These are phyloP conservation scores for Ramalina intermedia DNA, from an alignment of 495 filamentous ascomycete species.

Conservation along the genomic window DNA sequence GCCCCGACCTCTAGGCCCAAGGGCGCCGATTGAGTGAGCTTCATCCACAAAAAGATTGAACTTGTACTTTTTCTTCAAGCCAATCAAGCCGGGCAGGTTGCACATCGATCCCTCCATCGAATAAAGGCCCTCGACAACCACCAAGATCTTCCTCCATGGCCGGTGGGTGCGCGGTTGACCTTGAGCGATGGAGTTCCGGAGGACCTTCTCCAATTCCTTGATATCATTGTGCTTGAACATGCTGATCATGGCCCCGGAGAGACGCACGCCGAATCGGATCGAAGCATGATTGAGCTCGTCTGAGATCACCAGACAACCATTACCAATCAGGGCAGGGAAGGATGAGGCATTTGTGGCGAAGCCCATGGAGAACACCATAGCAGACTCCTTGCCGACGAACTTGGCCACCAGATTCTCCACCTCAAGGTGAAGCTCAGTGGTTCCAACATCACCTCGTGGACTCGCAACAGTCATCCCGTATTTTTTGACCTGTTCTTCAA, in stretches of 20 bases:
- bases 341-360: conserved; percentile 86
- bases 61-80: conserved; percentile 87
- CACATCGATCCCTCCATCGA: conserved; percentile 99
- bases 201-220: conserved; percentile 63
- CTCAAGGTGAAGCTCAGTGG: conserved; percentile 72
- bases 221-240: conserved; percentile 98
- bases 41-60: conserved; percentile 92
- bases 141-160: conserved; percentile 96
- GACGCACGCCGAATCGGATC: conserved; percentile 84
- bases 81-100: conserved; percentile 75
- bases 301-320: conserved; percentile 84
- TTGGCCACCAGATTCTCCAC: conserved; percentile 78
- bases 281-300: conserved; percentile 97
- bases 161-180: conserved; percentile 93
- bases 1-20: conserved; percentile 75
- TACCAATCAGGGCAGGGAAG: conserved; percentile 81
- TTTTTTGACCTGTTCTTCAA: conserved; percentile 70
- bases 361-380: conserved; percentile 98
- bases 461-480: conserved; percentile 72
- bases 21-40: conserved; percentile 89
- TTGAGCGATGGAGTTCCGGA: conserved; percentile 86
- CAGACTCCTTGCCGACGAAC: conserved; percentile 84
- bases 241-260: conserved; percentile 84
- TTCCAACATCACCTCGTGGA: conserved; percentile 70
- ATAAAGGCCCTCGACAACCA: conserved; percentile 93